Conservation (phyloP, 495 filamentous ascomycete genomes). For the Aspergillus baeticus region DNA sequence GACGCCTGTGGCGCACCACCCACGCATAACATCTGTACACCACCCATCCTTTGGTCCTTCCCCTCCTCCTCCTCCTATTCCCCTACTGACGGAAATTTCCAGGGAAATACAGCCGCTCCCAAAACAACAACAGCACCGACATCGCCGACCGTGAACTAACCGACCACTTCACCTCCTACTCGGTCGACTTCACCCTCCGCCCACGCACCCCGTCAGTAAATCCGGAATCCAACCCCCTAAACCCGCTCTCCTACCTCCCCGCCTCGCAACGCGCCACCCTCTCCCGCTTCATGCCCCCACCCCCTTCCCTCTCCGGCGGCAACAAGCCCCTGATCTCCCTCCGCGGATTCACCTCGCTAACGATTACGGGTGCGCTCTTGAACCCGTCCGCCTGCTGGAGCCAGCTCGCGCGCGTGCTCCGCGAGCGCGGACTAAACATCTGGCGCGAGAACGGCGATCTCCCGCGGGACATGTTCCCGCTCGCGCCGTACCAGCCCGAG, state of each 20-base stretch:
- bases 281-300: background rate
- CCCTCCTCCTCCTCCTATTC: background rate
- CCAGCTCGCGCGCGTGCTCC: constrained; percentile 5
- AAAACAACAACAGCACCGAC: constrained; percentile 1
- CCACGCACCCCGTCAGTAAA: background rate
- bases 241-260: background rate
- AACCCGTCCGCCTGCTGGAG: constrained; percentile 1
- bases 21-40: constrained; percentile 6
- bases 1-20: constrained; percentile 9
- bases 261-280: background rate
- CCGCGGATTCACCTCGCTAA: background rate
- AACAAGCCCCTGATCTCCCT: constrained; percentile 7
- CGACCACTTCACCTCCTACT: constrained; percentile 11
- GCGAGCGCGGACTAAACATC: background rate
- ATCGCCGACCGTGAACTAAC: constrained; percentile 10
- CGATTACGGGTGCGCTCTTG: background rate
- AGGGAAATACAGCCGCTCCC: constrained; percentile 5
- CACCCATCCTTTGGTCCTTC: background rate
- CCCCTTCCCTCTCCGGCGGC: constrained; percentile 5
- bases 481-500: constrained; percentile 6
- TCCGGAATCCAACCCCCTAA: background rate
- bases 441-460: constrained; percentile 4
- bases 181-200: constrained; percentile 10
- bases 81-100: background rate
- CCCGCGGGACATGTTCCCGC: constrained; percentile 7